Evolutionary conservation across 2,329 filamentous ascomycete species (phyloP), one percentile per base, ranked within the genome.

Genomic region (Fusarium hainanense): DNA sequence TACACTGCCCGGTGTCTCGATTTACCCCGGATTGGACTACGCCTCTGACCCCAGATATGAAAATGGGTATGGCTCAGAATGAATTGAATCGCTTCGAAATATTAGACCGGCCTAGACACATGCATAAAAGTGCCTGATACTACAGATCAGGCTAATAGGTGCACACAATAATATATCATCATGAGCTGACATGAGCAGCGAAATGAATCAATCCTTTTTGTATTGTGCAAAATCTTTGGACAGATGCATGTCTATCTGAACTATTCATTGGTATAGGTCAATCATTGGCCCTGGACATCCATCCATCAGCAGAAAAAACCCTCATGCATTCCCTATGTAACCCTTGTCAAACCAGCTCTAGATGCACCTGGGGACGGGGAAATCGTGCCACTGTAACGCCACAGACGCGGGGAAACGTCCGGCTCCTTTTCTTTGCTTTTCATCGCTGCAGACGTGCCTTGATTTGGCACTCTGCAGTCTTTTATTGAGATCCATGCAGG

Each of bases 371-470:
- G 65, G 66, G 54, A 70, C 46, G 57, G 62, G 61, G 68, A 32
- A 75, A 75, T 75, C 73, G 66, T 67, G 66, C 73, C 73, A 75
- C 66, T 14, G 69, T 75, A 68, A 75, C 73, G 73, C 73, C 72
- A 75, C 69, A 63, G 46, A 64, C 58, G 66, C 58, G 58, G 63
- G 58, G 56, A 48, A 61, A 54, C 60, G 25, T 32, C 51, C 46
- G 44, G 58, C 59, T 60, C 28, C 52, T 54, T 34, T 61, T 40
- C 23, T 27, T 68, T 61, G 44, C 60, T 71, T 42, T 61, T 47
- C 27, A 21, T 63, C 37, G 44, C 60, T 71, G 64, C 64, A 69
- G 55, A 57, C 42, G 20, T 63, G 42, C 64, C 64, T 66, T 69
- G 68, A 50, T 54, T 69, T 69, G 58, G 54, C 54, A 63, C 48